phyloP scores from a whole-genome alignment of 2,329 filamentous ascomycete genomes.

The Trichoderma simmonsii region DNA sequence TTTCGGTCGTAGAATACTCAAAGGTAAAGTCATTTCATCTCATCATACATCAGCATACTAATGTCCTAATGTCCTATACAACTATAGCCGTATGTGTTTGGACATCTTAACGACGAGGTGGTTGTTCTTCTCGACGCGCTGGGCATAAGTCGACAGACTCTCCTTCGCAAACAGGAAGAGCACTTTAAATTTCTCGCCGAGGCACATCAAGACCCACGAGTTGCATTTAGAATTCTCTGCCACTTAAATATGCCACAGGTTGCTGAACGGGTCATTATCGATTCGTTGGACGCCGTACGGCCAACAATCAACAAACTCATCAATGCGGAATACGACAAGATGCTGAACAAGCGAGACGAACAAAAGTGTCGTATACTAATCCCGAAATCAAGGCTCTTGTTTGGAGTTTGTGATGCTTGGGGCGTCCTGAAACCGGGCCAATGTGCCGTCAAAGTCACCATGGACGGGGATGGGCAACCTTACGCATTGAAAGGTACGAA shows the following conservation, averaged over 20 bases:
- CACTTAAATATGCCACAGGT: conserved; percentile 32
- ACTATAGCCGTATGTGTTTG: conserved; percentile 37
- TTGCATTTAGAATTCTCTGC: conserved; percentile 36
- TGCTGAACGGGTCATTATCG: conserved; percentile 38
- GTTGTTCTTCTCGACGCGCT: conserved; percentile 38
- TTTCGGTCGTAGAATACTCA: conserved; percentile 40
- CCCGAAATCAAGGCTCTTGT: conserved; percentile 37
- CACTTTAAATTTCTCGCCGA: conserved; percentile 34
- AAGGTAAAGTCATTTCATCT: conserved; percentile 28
- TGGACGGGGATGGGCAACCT: conserved; percentile 34
- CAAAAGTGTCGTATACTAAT: conserved; percentile 38
- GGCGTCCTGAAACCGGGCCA: conserved; percentile 37
- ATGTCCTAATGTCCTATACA: not conserved
- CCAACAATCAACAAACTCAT: conserved; percentile 29
- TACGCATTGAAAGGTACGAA: conserved; percentile 34
- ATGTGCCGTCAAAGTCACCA: conserved; percentile 38
- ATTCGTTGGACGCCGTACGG: conserved; percentile 33
- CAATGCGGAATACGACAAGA: conserved; percentile 32
- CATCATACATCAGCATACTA: not conserved
- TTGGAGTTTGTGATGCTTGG: conserved; percentile 38
- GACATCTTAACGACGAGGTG: conserved; percentile 41
- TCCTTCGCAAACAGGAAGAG: conserved; percentile 36
- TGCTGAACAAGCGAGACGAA: conserved; percentile 34
- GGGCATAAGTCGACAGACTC: conserved; percentile 30
- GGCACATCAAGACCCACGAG: conserved; percentile 27